Evolutionary conservation across 2,329 filamentous ascomycete genomes (phyloP).

Genomic region (Sporothrix dimorphospora): DNA sequence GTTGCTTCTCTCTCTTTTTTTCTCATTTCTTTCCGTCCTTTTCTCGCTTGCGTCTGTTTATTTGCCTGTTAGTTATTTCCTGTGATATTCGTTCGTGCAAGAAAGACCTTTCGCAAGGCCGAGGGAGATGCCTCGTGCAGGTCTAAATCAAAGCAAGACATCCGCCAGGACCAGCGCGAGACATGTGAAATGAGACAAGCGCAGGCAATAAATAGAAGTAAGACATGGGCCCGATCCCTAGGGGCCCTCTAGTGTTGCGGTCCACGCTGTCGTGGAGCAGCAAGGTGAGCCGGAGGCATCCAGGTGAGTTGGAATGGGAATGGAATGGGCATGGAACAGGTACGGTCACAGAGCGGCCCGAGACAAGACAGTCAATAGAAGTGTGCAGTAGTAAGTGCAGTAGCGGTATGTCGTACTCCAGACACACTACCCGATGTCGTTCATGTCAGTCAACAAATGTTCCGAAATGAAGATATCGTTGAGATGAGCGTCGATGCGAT

Average conservation of each 20-base stretch:
- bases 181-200: conserved; percentile 18
- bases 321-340: conserved; percentile 1
- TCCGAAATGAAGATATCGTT: conserved; percentile 14
- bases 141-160: conserved; percentile 22
- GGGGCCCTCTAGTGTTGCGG: not conserved
- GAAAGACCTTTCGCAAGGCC: not conserved
- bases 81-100: not conserved
- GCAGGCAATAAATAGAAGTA: conserved; percentile 9
- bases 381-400: conserved; percentile 15
- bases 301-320: not conserved
- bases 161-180: conserved; percentile 1
- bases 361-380: conserved; percentile 18
- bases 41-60: not conserved
- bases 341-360: conserved; percentile 10
- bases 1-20: not conserved
- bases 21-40: not conserved
- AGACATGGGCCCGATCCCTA: conserved; percentile 13
- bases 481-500: not conserved
- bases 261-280: conserved; percentile 8
- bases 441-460: not conserved
- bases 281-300: conserved; percentile 8
- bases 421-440: not conserved
- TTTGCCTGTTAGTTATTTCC: not conserved
- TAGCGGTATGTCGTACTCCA: conserved; percentile 14
- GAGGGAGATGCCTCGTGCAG: conserved; percentile 1